These are phyloP conservation scores for Wallacemonas sp. DNA, from an alignment of 208 protist species.

Conservation along the genomic window DNA sequence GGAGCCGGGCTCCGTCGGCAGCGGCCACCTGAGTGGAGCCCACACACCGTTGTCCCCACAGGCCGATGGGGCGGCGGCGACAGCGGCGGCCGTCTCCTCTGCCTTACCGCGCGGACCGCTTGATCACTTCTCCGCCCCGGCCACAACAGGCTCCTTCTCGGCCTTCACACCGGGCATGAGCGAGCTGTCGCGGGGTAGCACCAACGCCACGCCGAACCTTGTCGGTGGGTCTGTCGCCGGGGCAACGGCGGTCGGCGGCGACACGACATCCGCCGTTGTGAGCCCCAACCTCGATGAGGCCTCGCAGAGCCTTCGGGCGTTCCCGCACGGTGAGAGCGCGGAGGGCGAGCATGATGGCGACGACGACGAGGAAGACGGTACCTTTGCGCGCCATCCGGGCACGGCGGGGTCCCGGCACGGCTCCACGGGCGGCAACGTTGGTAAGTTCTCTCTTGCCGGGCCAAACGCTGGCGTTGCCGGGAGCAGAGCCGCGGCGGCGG, in stretches of 20 bases:
- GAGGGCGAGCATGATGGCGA: background rate
- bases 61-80: too few relatives aligned
- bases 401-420: background rate
- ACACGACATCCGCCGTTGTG: background rate
- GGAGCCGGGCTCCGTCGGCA: background rate
- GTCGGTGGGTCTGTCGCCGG: background rate
- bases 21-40: too few relatives aligned
- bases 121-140: background rate
- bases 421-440: background rate
- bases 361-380: background rate
- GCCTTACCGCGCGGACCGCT: background rate
- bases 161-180: background rate
- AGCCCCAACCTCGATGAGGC: background rate
- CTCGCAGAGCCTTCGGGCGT: background rate
- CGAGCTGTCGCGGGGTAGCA: background rate
- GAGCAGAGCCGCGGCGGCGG: background rate
- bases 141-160: background rate
- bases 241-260: background rate
- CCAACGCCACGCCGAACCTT: background rate
- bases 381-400: background rate
- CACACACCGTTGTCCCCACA: too few relatives aligned
- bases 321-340: background rate
- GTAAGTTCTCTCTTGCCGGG: background rate
- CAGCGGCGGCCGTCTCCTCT: background rate
- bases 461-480: slow-evolving; percentile 3